Conservation (phyloP, 2,329 filamentous ascomycete genomes). For the Chaetomium globosum region DNA sequence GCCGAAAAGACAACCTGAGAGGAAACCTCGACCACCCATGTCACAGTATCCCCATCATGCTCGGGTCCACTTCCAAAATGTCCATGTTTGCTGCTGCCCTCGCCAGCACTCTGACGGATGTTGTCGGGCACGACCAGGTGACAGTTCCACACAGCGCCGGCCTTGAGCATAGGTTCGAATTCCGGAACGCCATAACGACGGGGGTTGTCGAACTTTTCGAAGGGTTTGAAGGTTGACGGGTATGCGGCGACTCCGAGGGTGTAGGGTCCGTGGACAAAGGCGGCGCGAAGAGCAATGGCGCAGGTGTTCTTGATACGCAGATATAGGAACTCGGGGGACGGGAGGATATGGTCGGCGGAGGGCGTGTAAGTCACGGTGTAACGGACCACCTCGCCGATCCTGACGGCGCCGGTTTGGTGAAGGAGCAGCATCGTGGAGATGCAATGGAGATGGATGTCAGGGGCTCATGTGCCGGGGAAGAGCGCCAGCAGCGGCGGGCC, state of each 20-base stretch:
- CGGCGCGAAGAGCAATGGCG: conserved; percentile 85
- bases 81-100: conserved; percentile 51
- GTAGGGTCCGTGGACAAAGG: conserved; percentile 95
- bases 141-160: conserved; percentile 83
- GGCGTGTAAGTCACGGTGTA: conserved; percentile 93
- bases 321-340: conserved; percentile 76
- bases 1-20: conserved; percentile 94
- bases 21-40: conserved; percentile 88
- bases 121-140: conserved; percentile 78
- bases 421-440: conserved; percentile 74
- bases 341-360: conserved; percentile 83
- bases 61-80: conserved; percentile 51
- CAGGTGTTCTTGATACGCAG: conserved; percentile 91
- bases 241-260: conserved; percentile 86
- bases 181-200: conserved; percentile 77
- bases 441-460: conserved; percentile 10
- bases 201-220: conserved; percentile 71
- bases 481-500: conserved; percentile 6
- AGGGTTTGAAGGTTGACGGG: conserved; percentile 79
- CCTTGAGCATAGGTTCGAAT: conserved; percentile 95
- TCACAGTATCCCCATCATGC: conserved; percentile 61
- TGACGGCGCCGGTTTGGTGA: conserved; percentile 87
- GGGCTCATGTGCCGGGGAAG: conserved; percentile 9
- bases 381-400: conserved; percentile 90
- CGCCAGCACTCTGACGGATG: conserved; percentile 68